Conservation (phyloP, 2,329 filamentous ascomycete species). For the Teratosphaeria zuluensis region DNA sequence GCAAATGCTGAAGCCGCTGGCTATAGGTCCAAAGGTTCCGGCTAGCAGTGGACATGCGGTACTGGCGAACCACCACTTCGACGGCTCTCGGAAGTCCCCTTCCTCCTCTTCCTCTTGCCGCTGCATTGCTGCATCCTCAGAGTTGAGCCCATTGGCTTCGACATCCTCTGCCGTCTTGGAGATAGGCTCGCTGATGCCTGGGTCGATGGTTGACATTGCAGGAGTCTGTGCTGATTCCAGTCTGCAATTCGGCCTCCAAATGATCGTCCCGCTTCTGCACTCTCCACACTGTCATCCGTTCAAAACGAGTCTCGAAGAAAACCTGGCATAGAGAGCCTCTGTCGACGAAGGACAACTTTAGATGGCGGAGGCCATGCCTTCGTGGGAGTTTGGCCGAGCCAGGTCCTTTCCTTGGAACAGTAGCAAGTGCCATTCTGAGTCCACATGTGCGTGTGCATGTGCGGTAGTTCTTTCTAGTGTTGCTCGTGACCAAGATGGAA, state of each 20-base stretch:
- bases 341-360: neutral
- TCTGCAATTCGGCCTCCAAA: neutral
- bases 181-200: slow-evolving; percentile 43
- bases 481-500: no score
- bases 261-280: neutral
- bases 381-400: neutral
- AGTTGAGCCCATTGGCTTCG: slow-evolving; percentile 26
- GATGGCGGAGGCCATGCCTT: neutral
- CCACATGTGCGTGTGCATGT: neutral
- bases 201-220: slow-evolving; percentile 32
- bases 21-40: slow-evolving; percentile 32
- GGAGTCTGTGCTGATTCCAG: neutral
- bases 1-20: slow-evolving; percentile 31
- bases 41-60: slow-evolving; percentile 50
- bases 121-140: slow-evolving; percentile 30
- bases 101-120: slow-evolving; percentile 30
- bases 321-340: neutral
- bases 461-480: neutral
- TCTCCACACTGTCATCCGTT: neutral
- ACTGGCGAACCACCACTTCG: slow-evolving; percentile 51
- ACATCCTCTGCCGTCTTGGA: slow-evolving; percentile 37
- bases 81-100: slow-evolving; percentile 34
- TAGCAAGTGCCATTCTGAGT: neutral
- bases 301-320: neutral
- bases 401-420: neutral